Conservation (phyloP, 2,329 filamentous ascomycete species). For the Coniochaeta sp. region DNA sequence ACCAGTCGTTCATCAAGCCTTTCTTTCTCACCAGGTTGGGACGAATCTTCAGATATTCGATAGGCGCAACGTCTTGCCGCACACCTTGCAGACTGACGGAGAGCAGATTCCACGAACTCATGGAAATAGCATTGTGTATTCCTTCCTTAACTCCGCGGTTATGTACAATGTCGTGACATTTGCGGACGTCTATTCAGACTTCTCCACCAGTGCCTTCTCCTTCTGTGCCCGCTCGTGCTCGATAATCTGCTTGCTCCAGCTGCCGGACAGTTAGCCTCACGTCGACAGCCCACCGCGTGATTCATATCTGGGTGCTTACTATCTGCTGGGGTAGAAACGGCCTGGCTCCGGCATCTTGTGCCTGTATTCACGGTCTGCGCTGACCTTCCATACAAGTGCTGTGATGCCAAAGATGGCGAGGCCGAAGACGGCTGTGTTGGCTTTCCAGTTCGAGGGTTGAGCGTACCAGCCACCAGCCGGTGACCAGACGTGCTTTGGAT, state of each 20-base stretch:
- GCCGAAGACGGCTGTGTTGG: conserved; percentile 58
- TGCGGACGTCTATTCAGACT: conserved; percentile 3
- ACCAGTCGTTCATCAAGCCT: neutral
- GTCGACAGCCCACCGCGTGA: too few relatives aligned
- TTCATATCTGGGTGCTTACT: conserved; percentile 45
- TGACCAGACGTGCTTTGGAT: conserved; percentile 99
- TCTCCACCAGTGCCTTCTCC: conserved; percentile 13
- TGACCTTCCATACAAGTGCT: conserved; percentile 60
- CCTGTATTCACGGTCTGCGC: conserved; percentile 66
- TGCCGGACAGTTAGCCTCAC: conserved; percentile 10
- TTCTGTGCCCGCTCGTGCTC: conserved; percentile 34
- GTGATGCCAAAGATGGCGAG: conserved; percentile 49
- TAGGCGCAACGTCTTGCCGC: neutral
- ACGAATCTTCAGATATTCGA: neutral
- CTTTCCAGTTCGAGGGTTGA: conserved; percentile 90
- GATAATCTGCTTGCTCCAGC: conserved; percentile 37
- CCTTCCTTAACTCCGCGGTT: neutral
- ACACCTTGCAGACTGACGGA: neutral
- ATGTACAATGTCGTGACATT: neutral
- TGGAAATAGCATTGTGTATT: neutral
- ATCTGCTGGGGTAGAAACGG: conserved; percentile 79
- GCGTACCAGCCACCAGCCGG: conserved; percentile 96
- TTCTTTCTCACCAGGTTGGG: neutral
- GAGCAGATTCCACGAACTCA: neutral
- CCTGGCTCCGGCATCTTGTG: conserved; percentile 71